Percentiles rank a stretch among this genome's conserved stretches.
Evolutionary conservation across 225 moss, liverwort and hornwort species (phyloP).

Genomic region (Marchantia polymorpha): DNA sequence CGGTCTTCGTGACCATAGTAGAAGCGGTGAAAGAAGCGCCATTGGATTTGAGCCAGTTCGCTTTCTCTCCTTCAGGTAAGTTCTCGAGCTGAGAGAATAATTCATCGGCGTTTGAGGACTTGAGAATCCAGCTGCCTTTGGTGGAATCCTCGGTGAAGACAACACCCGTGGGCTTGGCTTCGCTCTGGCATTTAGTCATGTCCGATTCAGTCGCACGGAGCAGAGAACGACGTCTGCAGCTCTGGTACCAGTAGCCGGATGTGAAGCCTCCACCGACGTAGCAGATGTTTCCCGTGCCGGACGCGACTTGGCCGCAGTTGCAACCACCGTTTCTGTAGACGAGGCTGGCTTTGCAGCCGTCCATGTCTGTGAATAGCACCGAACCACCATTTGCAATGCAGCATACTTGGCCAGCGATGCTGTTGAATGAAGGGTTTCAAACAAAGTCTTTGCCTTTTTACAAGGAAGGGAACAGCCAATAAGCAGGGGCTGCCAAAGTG

Average conservation of each 20-base stretch:
- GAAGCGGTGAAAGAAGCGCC: too few relatives aligned
- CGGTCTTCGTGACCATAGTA: too few relatives aligned
- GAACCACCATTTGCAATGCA: background rate
- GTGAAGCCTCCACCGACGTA: conserved; percentile 1
- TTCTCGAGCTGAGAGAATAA: background rate
- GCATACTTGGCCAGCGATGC: background rate
- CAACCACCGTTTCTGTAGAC: conserved; percentile 4
- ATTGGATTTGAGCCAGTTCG: background rate
- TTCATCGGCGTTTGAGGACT: background rate
- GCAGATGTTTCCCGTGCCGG: background rate
- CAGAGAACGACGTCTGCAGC: conserved; percentile 8
- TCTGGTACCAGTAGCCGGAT: background rate
- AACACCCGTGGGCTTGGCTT: background rate
- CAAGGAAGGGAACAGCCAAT: too few relatives aligned
- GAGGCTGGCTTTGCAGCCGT: background rate
- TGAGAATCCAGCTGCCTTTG: background rate
- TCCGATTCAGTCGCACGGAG: background rate
- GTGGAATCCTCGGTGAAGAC: background rate
- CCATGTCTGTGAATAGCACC: background rate
- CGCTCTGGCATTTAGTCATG: too few relatives aligned
- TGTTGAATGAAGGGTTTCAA: conserved; percentile 9
- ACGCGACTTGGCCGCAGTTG: background rate
- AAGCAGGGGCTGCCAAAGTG: too few relatives aligned
- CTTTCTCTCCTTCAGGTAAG: background rate
- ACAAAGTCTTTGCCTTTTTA: too few relatives aligned